Evolutionary conservation across 2,329 filamentous ascomycete genomes (phyloP).

Genomic region (Coniella vitis): DNA sequence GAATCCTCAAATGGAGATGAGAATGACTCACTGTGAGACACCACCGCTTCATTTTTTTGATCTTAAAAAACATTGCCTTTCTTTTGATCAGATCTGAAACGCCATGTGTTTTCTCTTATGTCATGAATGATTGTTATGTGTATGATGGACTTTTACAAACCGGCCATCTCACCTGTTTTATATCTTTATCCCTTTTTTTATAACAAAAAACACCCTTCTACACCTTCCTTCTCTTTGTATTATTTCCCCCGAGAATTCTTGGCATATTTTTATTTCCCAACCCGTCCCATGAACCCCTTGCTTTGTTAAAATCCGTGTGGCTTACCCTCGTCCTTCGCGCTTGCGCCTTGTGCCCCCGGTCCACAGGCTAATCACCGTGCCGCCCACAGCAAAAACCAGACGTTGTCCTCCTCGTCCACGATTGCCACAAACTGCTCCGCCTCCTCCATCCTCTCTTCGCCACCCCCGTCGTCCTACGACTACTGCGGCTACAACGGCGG

Average conservation of each 20-base stretch:
- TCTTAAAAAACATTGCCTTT: background rate
- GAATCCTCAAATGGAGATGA: constrained; percentile 38
- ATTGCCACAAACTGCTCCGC: too few species aligned
- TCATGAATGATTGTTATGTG: too few species aligned
- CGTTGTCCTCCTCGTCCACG: background rate
- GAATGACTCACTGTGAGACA: constrained; percentile 41
- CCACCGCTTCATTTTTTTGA: constrained; percentile 5
- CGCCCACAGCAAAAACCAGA: constrained; percentile 16
- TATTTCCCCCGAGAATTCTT: too few species aligned
- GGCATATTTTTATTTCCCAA: too few species aligned
- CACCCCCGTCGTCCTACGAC: too few species aligned
- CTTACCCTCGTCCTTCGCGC: constrained; percentile 4
- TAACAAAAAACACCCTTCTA: background rate
- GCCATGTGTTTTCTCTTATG: too few species aligned
- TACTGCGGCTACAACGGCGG: too few species aligned
- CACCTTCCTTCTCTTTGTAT: background rate
- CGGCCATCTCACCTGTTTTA: too few species aligned
- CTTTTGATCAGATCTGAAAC: too few species aligned
- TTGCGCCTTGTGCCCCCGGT: constrained; percentile 12
- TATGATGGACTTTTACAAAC: too few species aligned
- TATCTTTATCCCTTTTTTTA: too few species aligned
- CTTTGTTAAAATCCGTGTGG: constrained; percentile 12
- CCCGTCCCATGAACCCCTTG: background rate
- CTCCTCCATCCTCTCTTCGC: too few species aligned
- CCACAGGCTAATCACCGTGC: constrained; percentile 14